These are phyloP conservation scores for Saprolegnia parasitica DNA, from an alignment of 352 stramenopile species.

Conservation along the genomic window DNA sequence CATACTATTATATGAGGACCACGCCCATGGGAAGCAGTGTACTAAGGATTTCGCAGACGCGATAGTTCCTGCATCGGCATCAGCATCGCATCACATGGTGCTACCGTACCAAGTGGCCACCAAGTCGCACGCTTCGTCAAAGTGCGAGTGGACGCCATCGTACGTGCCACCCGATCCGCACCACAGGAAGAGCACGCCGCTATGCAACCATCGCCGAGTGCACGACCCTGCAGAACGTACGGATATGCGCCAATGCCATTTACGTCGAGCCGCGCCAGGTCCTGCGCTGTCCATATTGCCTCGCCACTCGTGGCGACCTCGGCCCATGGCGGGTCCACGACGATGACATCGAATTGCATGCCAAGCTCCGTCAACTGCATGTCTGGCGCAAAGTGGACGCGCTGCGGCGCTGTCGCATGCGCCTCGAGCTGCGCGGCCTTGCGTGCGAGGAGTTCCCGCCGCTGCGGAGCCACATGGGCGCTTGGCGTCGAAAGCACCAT, in stretches of 20 bases:
- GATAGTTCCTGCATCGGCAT: background rate
- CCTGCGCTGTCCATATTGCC: background rate
- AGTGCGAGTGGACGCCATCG: constrained; percentile 2
- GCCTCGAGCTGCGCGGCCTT: background rate
- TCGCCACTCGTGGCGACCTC: background rate
- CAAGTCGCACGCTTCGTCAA: background rate
- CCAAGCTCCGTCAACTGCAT: background rate
- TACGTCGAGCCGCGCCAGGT: background rate
- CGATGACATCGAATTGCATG: background rate
- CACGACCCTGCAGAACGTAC: background rate
- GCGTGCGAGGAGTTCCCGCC: background rate
- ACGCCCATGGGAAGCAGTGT: too few species aligned
- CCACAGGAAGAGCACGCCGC: constrained; percentile 7
- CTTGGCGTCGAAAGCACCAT: background rate
- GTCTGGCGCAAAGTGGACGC: background rate
- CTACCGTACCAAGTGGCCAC: background rate
- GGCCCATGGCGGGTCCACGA: background rate
- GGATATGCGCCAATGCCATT: background rate
- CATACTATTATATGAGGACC: too few species aligned
- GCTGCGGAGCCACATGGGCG: background rate
- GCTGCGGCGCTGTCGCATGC: background rate
- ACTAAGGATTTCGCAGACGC: constrained; percentile 5
- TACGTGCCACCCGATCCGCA: constrained; percentile 10
- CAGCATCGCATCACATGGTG: background rate
- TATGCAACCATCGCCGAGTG: background rate